These are phyloP conservation scores for Pharnaceum exiguum DNA, from an alignment of 148 eudicot species.

Conservation along the genomic window DNA sequence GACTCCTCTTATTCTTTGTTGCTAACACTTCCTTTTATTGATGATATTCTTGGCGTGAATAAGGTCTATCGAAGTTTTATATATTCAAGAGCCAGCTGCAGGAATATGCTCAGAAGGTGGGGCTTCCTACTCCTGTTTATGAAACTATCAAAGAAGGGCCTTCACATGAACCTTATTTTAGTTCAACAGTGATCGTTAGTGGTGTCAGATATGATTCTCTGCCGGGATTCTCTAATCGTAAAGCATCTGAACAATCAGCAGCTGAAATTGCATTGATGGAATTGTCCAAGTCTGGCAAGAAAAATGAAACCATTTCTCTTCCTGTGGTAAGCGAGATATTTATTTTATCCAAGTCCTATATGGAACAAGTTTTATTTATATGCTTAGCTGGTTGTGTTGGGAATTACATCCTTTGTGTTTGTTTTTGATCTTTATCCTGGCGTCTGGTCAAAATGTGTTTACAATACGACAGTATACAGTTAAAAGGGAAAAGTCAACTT, in stretches of 20 bases:
- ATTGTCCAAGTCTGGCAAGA: constrained; percentile 36
- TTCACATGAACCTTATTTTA: constrained; percentile 81
- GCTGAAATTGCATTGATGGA: constrained; percentile 85
- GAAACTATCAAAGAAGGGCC: constrained; percentile 92
- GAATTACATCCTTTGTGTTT: no score
- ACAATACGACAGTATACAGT: no score
- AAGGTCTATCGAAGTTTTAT: constrained; percentile 61
- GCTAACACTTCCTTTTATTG: no score
- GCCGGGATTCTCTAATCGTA: constrained; percentile 76
- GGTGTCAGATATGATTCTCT: constrained; percentile 69
- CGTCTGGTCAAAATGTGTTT: no score
- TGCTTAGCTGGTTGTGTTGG: no score
- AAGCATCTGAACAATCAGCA: constrained; percentile 96
- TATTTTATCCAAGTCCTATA: neutral
- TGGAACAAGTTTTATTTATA: no score
- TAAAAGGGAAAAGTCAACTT: no score
- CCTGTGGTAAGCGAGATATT: constrained; percentile 66
- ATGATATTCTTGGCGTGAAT: no score
- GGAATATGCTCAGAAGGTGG: constrained; percentile 84
- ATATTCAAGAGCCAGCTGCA: constrained; percentile 92
- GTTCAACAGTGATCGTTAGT: constrained; percentile 67
- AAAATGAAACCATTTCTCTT: constrained; percentile 35
- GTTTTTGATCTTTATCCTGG: no score
- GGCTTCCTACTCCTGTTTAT: constrained; percentile 65
- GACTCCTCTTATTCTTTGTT: no score